phyloP scores from a whole-genome alignment of 495 filamentous ascomycete genomes.

The Neurospora hispaniola region DNA sequence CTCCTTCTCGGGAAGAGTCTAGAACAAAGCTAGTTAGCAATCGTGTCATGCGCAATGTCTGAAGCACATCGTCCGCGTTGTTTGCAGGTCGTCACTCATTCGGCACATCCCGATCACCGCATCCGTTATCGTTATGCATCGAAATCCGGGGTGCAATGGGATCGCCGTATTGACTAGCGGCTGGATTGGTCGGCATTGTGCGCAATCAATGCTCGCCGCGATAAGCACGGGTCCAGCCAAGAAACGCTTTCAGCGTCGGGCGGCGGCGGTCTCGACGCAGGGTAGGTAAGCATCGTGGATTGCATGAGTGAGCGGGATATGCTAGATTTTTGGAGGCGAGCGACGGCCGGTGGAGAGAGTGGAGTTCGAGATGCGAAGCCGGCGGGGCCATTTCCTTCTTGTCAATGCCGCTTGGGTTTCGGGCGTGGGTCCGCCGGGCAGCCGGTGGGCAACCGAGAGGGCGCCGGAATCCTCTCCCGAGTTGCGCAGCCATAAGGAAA shows the following conservation, averaged over 20 bases:
- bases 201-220: background rate
- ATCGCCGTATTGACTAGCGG: background rate
- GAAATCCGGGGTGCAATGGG: background rate
- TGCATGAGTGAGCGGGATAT: background rate
- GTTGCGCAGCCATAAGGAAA: background rate
- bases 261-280: background rate
- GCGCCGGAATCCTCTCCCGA: background rate
- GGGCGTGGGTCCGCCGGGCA: background rate
- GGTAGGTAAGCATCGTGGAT: background rate
- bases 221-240: background rate
- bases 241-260: background rate
- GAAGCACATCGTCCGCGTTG: conserved; percentile 5
- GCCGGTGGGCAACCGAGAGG: background rate
- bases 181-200: background rate
- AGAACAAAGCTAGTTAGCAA: conserved; percentile 12
- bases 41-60: conserved; percentile 1
- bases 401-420: background rate
- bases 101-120: background rate
- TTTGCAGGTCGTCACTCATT: background rate
- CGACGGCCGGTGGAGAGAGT: background rate
- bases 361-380: background rate
- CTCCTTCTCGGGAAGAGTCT: conserved; percentile 67
- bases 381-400: background rate
- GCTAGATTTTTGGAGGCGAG: background rate
- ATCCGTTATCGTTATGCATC: background rate